Base-by-base conservation (phyloP, 345 rosid species). In the Tarenaya hassleriana region DNA sequence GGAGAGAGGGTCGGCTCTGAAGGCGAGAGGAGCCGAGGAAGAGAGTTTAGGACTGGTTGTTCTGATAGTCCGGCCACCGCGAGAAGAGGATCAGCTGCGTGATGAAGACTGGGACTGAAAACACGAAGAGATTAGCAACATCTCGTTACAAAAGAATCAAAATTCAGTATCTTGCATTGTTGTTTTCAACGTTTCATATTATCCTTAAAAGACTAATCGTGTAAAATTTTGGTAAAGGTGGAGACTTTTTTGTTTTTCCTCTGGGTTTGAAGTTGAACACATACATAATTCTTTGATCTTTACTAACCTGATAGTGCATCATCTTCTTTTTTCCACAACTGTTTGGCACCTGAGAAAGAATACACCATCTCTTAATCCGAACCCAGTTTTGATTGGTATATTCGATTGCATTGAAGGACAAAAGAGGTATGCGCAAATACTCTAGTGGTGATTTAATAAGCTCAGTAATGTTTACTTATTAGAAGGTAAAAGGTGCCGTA, bases 261-360 rank as follows among this genome's bases (percentile, higher is more conserved):
- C n/a, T n/a, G n/a, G n/a, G n/a, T n/a, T n/a, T n/a, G n/a, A n/a
- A n/a, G n/a, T n/a, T n/a, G n/a, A n/a, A n/a, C n/a, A n/a, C n/a
- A n/a, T n/a, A n/a, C n/a, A n/a, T n/a, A n/a, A n/a, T n/a, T n/a
- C n/a, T n/a, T n/a, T n/a, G n/a, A n/a, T n/a, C n/a, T n/a, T n/a
- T n/a, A n/a, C n/a, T n/a, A n/a, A n/a, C n/a, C n/a, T n/a, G n/a
- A n/a, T n/a, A n/a, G n/a, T n/a, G n/a, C n/a, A n/a, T n/a, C n/a
- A n/a, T n/a, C n/a, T n/a, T n/a, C n/a, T n/a, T n/a, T n/a, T 92
- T 73, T 88, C 98, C 69, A 92, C 83, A 50, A 73, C 91, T 0
- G 94, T 92, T 73, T 92, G 98, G 60, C 98, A 92, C 98, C 97
- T 92, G 73, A 42, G 47, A 73, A 51, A 32, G 47, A 58, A 35